Conservation (phyloP, 192 early-diverging fungal genomes). For the Geosiphon pyriformis region DNA sequence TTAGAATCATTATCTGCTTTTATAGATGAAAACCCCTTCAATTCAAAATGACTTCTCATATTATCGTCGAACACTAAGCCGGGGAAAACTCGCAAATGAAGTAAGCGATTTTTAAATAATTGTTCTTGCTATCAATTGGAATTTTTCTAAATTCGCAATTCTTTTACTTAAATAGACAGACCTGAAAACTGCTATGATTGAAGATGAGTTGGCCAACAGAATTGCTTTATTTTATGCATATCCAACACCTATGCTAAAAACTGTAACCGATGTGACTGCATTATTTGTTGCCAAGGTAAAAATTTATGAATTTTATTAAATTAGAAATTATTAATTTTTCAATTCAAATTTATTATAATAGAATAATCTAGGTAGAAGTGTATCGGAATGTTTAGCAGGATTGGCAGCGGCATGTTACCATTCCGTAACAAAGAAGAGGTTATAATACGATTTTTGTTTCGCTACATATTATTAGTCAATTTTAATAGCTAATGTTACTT, state of each 20-base stretch:
- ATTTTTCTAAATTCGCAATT: neutral
- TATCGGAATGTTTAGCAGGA: constrained; percentile 70
- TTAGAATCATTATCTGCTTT: no score
- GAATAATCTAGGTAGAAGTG: constrained; percentile 38
- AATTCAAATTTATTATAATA: constrained; percentile 13
- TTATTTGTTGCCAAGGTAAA: constrained; percentile 59
- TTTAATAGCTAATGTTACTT: neutral
- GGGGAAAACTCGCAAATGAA: constrained; percentile 65
- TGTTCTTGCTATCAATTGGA: neutral
- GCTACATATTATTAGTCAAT: neutral
- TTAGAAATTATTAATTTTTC: neutral
- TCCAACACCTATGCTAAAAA: constrained; percentile 87
- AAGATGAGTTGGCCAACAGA: constrained; percentile 84
- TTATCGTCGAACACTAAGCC: constrained; percentile 83
- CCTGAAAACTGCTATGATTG: constrained; percentile 57
- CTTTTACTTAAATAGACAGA: constrained; percentile 25
- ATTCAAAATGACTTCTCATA: constrained; percentile 98
- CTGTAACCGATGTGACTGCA: constrained; percentile 76
- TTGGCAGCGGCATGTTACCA: constrained; percentile 75
- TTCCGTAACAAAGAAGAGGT: constrained; percentile 65
- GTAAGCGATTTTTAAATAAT: constrained; percentile 18
- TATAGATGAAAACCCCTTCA: constrained; percentile 68
- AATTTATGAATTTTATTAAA: constrained; percentile 4
- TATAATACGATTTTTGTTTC: neutral
- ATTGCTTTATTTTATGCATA: constrained; percentile 98